Percentiles rank a stretch among this genome's conserved stretches.
These are phyloP conservation scores for Xanthoconium separans DNA, from an alignment of 1,284 basidiomycete species.

Conservation along the genomic window DNA sequence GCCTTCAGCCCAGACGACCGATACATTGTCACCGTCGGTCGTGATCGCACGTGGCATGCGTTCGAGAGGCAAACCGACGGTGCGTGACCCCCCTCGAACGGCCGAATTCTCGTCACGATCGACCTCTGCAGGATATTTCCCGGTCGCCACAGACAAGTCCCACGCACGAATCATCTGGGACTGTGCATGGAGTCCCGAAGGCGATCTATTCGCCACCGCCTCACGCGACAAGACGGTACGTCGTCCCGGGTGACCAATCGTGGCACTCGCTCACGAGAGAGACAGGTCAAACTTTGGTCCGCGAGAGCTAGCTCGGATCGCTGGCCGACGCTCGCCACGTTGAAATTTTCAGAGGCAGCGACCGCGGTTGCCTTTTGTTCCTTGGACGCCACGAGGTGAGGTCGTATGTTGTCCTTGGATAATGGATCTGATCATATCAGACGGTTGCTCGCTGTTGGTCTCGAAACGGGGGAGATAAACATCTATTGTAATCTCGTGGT, in stretches of 20 bases:
- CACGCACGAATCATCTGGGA: slow-evolving; percentile 97
- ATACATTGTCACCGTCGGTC: slow-evolving; percentile 79
- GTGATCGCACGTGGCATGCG: slow-evolving; percentile 93
- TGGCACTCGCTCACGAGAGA: background rate
- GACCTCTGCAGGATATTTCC: slow-evolving; percentile 51
- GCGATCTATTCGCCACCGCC: slow-evolving; percentile 85
- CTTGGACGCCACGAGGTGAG: slow-evolving; percentile 42
- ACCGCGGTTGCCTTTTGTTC: slow-evolving; percentile 70
- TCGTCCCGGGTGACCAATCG: background rate
- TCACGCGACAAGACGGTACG: slow-evolving; percentile 93
- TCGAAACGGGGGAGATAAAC: slow-evolving; percentile 68
- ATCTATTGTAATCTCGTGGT: slow-evolving; percentile 46
- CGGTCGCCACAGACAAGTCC: slow-evolving; percentile 73
- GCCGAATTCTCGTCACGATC: background rate
- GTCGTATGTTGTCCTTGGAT: background rate
- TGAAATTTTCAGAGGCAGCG: slow-evolving; percentile 63
- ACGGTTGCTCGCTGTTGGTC: slow-evolving; percentile 63
- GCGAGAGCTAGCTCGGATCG: slow-evolving; percentile 31
- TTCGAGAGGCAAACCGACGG: slow-evolving; percentile 51
- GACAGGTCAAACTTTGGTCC: slow-evolving; percentile 74
- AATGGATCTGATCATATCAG: slow-evolving; percentile 34
- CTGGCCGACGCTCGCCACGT: slow-evolving; percentile 54
- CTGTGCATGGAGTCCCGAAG: slow-evolving; percentile 77
- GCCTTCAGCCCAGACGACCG: slow-evolving; percentile 85
- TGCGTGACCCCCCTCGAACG: slow-evolving; percentile 27